A percentile compares a stretch with the other conserved stretches of the same genome.
phyloP scores from a whole-genome alignment of 805 yeast genomes.

The Myxozyma vanderwaltii region DNA sequence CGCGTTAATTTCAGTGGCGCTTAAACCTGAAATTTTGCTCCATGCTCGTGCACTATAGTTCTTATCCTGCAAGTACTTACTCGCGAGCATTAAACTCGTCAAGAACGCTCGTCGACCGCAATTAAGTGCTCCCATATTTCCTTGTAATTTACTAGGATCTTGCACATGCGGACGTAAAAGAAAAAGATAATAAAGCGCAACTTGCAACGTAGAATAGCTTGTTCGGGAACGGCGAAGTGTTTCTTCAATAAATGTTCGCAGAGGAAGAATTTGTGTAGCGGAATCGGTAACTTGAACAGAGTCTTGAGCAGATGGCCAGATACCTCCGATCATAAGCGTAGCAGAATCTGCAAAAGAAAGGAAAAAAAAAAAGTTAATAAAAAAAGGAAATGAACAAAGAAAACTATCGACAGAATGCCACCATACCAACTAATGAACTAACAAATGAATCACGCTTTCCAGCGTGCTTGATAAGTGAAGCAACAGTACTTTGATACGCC shows the following conservation, averaged over 20 bases:
- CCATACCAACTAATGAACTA: constrained; percentile 33
- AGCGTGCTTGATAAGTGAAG: constrained; percentile 11
- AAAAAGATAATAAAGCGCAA: constrained; percentile 66
- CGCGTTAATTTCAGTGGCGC: constrained; percentile 51
- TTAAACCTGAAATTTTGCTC: constrained; percentile 72
- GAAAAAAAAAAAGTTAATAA: background rate
- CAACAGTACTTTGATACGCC: constrained; percentile 4
- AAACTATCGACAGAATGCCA: no score
- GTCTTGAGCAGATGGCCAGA: constrained; percentile 42
- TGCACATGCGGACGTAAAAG: constrained; percentile 46
- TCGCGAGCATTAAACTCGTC: constrained; percentile 67
- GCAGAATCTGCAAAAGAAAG: constrained; percentile 35
- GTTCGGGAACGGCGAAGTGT: constrained; percentile 55
- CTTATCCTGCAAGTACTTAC: constrained; percentile 72
- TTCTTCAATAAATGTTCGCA: constrained; percentile 45
- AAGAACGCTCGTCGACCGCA: constrained; percentile 72
- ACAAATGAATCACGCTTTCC: constrained; percentile 25
- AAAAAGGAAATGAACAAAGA: constrained; percentile 28
- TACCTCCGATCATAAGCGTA: constrained; percentile 38
- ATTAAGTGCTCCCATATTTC: constrained; percentile 22
- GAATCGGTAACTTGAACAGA: constrained; percentile 34
- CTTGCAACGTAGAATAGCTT: constrained; percentile 62
- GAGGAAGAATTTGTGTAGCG: constrained; percentile 40
- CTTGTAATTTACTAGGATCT: constrained; percentile 20
- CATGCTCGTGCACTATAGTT: constrained; percentile 70